Conservation (phyloP, 2,329 filamentous ascomycete genomes). For the Cordyceps pruinosa region DNA sequence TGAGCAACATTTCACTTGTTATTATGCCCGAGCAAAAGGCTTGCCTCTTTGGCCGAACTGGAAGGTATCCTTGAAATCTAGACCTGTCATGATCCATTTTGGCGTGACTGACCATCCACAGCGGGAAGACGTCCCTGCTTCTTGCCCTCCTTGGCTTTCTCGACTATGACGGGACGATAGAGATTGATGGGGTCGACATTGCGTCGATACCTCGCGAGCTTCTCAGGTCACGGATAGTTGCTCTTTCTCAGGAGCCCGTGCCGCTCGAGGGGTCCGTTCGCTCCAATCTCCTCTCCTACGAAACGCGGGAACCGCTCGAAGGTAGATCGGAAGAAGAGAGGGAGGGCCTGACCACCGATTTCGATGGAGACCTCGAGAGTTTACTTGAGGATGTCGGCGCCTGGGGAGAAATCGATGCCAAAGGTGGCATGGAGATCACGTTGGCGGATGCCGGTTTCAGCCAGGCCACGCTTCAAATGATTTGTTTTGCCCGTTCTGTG, state of each 20-base stretch:
- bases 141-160: conserved; percentile 15
- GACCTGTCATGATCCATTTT: too few species aligned
- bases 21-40: too few species aligned
- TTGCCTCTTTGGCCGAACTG: too few species aligned
- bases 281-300: background rate
- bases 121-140: conserved; percentile 20
- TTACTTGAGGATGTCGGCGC: background rate
- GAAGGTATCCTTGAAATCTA: too few species aligned
- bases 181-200: conserved; percentile 35
- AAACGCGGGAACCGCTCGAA: background rate
- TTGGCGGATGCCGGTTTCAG: background rate
- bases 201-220: conserved; percentile 28
- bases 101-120: conserved; percentile 27
- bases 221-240: conserved; percentile 39
- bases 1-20: too few species aligned
- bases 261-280: background rate
- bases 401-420: background rate
- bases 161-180: conserved; percentile 12
- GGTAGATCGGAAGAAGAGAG: background rate
- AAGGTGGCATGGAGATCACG: background rate
- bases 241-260: conserved; percentile 42
- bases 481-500: background rate
- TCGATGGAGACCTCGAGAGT: background rate
- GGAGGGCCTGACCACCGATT: background rate
- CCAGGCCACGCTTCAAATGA: background rate